Evolutionary conservation across 345 rosid species (phyloP).

Genomic region (Citrus reticulata): DNA sequence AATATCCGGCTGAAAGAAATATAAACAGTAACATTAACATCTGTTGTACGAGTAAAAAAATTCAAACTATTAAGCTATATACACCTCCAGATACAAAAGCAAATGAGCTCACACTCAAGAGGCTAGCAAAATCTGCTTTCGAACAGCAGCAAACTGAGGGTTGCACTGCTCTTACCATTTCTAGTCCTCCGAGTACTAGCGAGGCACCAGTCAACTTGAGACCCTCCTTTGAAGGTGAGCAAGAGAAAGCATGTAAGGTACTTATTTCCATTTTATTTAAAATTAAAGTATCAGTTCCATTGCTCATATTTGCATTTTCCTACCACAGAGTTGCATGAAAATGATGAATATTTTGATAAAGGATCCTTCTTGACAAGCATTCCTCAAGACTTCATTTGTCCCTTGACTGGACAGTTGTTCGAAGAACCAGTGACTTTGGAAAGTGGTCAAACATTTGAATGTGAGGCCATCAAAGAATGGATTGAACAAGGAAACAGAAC

Average conservation of each 20-base stretch:
- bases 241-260: background rate
- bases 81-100: constrained; percentile 13
- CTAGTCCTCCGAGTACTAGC: constrained; percentile 10
- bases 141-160: constrained; percentile 20
- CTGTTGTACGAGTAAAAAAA: constrained; percentile 11
- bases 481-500: constrained; percentile 49
- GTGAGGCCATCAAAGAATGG: constrained; percentile 51
- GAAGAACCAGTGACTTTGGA: constrained; percentile 65
- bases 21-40: constrained; percentile 1
- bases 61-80: background rate
- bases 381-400: constrained; percentile 49
- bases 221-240: constrained; percentile 35
- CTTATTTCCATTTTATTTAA: background rate
- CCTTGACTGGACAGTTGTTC: constrained; percentile 46
- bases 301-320: constrained; percentile 13
- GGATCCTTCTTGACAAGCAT: constrained; percentile 28
- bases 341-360: constrained; percentile 20
- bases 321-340: constrained; percentile 29
- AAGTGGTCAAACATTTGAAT: constrained; percentile 63
- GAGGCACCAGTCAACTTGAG: constrained; percentile 25
- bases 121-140: constrained; percentile 37
- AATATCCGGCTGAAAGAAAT: constrained; percentile 19
- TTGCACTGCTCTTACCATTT: constrained; percentile 10
- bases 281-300: background rate
- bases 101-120: constrained; percentile 33